Percentiles rank a stretch among this genome's conserved stretches.
These are phyloP conservation scores for Alternaria brassicae DNA, from an alignment of 2,329 filamentous ascomycete genomes.

Conservation along the genomic window DNA sequence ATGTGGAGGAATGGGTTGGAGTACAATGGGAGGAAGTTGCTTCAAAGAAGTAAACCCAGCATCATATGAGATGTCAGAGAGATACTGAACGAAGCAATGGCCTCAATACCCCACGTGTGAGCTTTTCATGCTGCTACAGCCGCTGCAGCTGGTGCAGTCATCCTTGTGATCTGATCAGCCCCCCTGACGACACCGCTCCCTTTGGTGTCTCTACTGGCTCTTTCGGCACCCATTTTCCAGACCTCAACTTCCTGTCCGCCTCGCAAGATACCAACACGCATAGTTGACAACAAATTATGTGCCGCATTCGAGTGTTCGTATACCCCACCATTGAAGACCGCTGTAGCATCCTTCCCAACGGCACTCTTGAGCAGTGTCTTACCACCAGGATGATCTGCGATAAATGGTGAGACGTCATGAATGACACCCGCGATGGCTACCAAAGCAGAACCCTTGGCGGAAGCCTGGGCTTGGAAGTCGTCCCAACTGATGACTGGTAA, in stretches of 20 bases:
- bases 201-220: conserved; percentile 69
- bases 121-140: conserved; percentile 75
- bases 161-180: conserved; percentile 80
- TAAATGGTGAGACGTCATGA: conserved; percentile 48
- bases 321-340: conserved; percentile 51
- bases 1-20: conserved; percentile 94
- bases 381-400: conserved; percentile 50
- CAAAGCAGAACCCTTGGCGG: conserved; percentile 42
- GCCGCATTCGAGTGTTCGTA: conserved; percentile 52
- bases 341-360: conserved; percentile 51
- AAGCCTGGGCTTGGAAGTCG: conserved; percentile 42
- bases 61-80: background rate
- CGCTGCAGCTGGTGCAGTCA: conserved; percentile 74
- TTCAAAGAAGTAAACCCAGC: conserved; percentile 25
- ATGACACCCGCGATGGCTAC: conserved; percentile 49
- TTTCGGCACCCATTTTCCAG: conserved; percentile 42
- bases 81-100: background rate
- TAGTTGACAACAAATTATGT: conserved; percentile 50
- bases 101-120: background rate
- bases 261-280: conserved; percentile 49
- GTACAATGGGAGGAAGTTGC: conserved; percentile 92
- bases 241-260: conserved; percentile 52
- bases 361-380: conserved; percentile 46
- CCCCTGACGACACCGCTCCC: conserved; percentile 76
- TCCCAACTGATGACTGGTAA: conserved; percentile 51